Conservation (phyloP, 805 yeast species). For the Novakomyces olei region DNA sequence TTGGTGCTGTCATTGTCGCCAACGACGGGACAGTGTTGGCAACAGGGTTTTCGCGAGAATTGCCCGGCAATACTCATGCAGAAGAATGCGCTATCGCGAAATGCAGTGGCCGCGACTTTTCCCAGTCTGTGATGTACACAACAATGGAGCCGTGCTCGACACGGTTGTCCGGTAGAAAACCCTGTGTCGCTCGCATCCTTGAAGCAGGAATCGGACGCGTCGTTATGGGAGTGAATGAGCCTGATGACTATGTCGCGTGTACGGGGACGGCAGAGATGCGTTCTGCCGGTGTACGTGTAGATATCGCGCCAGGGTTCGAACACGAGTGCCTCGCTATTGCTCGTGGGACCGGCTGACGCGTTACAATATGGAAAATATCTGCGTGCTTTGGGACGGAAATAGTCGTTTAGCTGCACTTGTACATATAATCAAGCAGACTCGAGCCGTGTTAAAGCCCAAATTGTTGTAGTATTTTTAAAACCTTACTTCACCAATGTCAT, state of each 20-base stretch:
- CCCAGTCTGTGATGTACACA: slow-evolving; percentile 63
- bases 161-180: slow-evolving; percentile 69
- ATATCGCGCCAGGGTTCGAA: slow-evolving; percentile 68
- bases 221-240: slow-evolving; percentile 83
- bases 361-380: no score
- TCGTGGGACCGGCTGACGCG: no score
- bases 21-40: slow-evolving; percentile 43
- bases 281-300: slow-evolving; percentile 41
- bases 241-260: slow-evolving; percentile 68
- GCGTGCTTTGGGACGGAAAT: no score
- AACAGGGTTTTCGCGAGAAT: slow-evolving; percentile 74
- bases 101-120: slow-evolving; percentile 15
- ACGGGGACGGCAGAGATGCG: slow-evolving; percentile 34
- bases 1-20: slow-evolving; percentile 57
- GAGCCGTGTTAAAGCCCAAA: no score
- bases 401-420: no score
- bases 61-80: slow-evolving; percentile 91
- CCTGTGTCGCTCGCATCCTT: slow-evolving; percentile 67
- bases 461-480: no score
- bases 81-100: slow-evolving; percentile 85
- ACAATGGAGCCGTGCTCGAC: slow-evolving; percentile 95
- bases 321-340: slow-evolving; percentile 48
- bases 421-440: no score
- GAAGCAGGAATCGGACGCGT: slow-evolving; percentile 38
- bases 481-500: no score